Evolutionary conservation across 192 early-diverging fungal species (phyloP), one percentile per base, ranked within the genome.

Genomic region (Backusella mclennaniae): DNA sequence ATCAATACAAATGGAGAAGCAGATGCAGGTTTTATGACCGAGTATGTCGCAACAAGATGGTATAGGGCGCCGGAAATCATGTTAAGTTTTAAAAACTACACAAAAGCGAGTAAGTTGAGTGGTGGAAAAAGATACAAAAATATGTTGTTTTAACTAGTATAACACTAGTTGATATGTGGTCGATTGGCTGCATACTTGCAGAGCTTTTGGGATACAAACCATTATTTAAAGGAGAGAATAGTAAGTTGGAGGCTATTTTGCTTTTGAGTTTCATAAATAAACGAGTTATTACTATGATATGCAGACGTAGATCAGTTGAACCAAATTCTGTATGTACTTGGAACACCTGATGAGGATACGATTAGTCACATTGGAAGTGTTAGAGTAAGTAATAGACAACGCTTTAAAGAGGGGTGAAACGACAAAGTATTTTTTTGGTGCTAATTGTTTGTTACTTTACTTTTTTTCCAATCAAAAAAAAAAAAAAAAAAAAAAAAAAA

Each of bases 61-160:
- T 97, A 97, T 85, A 87, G 96, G 68, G 96, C 96, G 17, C 96
- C 96, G 26, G 96, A 97, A 76, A 97, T 97, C 76, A 97, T 97
- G 94, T 85, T 99, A 67, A 95, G 96, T 8, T 98, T 98, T 82
- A 95, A 96, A 82, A 93, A 93, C 80, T 99, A 99, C 84, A 98
- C 97, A 77, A 98, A 99, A 89, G 97, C 98, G 11, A 98, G 84
- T 83, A 73, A 66, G 81, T 79, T 14, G 31, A 33, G 23, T 42
- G 23, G 5, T 1, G 9, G 15, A 23, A 31, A 19, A 19, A 17
- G 6, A 29, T 15, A 5, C 35, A 3, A 31, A 17, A 11, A 3
- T 26, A 33, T 36, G 49, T 17, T 56, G 21, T 59, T 23, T 59
- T 49, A 49, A 31, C 17, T 56, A 52, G 3, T 15, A 17, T 23